phyloP scores from a whole-genome alignment of 2,329 filamentous ascomycete species.

The Botrytis sinoallii region DNA sequence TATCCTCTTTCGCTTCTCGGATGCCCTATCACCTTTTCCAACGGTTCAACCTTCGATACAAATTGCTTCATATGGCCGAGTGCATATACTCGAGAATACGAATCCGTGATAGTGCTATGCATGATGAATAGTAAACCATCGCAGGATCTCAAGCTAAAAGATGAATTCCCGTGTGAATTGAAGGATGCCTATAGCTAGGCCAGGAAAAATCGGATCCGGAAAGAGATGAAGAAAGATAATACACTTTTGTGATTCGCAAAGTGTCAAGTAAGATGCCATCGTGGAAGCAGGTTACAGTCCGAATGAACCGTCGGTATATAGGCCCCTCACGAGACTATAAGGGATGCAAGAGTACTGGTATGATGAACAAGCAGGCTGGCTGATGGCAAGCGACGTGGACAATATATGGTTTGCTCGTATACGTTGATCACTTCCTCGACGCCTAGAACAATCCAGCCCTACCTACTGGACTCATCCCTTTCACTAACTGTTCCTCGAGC shows the following conservation, averaged over 20 bases:
- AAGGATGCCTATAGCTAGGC: not conserved
- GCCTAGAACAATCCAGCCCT: constrained; percentile 13
- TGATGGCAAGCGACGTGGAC: not conserved
- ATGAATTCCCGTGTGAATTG: not conserved
- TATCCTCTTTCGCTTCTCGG: not conserved
- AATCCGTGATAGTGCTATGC: not conserved
- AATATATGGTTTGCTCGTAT: not conserved
- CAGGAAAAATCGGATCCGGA: not conserved
- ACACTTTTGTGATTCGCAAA: not conserved
- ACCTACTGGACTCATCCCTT: constrained; percentile 9
- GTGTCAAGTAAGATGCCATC: not conserved
- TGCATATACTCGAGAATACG: not conserved
- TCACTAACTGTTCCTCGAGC: not conserved
- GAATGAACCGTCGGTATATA: not conserved
- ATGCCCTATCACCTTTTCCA: not conserved
- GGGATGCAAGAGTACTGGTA: not conserved
- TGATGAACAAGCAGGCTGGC: not conserved
- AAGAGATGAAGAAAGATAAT: not conserved
- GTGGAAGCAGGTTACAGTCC: not conserved
- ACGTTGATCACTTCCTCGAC: not conserved
- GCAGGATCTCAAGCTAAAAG: not conserved
- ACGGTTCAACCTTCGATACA: not conserved
- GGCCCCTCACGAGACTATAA: not conserved
- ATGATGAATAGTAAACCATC: not conserved
- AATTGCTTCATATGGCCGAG: not conserved